Conservation (phyloP, 2,329 filamentous ascomycete genomes). For the Tolypocladium album region DNA sequence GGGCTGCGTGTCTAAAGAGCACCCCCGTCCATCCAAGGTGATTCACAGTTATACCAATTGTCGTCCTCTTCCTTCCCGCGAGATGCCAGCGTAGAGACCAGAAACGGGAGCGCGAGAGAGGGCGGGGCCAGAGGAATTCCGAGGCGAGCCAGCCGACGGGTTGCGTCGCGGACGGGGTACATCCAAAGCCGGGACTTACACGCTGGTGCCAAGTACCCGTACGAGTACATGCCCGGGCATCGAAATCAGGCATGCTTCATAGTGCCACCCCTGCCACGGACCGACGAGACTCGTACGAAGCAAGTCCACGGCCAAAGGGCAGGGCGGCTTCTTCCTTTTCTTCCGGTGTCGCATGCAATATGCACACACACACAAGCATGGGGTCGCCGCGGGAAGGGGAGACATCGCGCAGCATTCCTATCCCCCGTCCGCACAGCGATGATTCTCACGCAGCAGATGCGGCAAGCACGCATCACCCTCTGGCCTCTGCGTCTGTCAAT, state of each 20-base stretch:
- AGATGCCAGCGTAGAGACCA: background rate
- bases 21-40: background rate
- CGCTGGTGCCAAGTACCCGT: background rate
- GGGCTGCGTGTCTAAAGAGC: background rate
- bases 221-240: background rate
- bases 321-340: background rate
- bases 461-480: background rate
- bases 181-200: background rate
- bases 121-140: background rate
- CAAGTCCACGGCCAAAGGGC: background rate
- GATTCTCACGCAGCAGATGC: background rate
- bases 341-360: background rate
- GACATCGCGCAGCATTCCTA: slow-evolving; percentile 1
- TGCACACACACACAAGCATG: background rate
- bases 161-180: background rate
- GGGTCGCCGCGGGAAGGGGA: background rate
- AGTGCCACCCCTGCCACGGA: background rate
- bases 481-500: slow-evolving; percentile 1
- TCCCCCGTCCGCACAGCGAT: background rate
- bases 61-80: background rate
- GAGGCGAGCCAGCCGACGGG: background rate
- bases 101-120: background rate
- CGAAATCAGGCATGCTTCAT: background rate
- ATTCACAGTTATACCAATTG: background rate
- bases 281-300: background rate